Percentiles rank a stretch among this genome's conserved stretches.
Conservation (phyloP, 345 rosid species). For the Triadica sebifera region DNA sequence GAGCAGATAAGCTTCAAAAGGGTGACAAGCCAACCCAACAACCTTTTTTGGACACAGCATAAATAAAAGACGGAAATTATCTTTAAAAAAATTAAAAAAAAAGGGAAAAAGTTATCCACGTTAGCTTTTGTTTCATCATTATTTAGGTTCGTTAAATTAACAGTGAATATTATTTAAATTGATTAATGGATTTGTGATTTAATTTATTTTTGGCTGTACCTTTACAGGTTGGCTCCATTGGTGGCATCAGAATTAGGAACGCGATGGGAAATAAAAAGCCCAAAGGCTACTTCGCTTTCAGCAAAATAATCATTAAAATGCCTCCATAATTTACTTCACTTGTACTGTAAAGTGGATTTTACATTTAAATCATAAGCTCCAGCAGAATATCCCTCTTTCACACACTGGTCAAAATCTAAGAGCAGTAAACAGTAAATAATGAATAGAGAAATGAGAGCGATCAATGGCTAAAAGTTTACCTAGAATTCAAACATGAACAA, state of each 20-base stretch:
- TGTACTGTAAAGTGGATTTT: no score
- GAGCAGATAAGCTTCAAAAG: conserved; percentile 20
- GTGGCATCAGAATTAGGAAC: background rate
- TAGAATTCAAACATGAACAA: no score
- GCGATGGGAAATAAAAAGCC: background rate
- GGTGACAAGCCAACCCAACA: conserved; percentile 40
- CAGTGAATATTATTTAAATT: background rate
- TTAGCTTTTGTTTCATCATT: conserved; percentile 8
- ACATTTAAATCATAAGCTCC: background rate
- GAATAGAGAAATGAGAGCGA: background rate
- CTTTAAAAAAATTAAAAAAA: background rate
- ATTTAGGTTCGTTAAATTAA: no score
- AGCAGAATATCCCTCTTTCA: background rate
- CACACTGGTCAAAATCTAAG: background rate
- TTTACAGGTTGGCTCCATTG: conserved; percentile 18
- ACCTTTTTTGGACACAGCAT: conserved; percentile 18
- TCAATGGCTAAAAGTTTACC: no score
- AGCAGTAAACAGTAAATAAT: background rate
- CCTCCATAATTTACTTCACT: no score
- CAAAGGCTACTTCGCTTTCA: no score
- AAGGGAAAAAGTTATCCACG: background rate
- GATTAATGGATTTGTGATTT: no score
- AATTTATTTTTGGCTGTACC: background rate
- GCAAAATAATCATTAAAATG: no score
- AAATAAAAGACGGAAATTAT: background rate